phyloP scores from a whole-genome alignment of 345 rosid genomes.

The Syzygium aqueum region DNA sequence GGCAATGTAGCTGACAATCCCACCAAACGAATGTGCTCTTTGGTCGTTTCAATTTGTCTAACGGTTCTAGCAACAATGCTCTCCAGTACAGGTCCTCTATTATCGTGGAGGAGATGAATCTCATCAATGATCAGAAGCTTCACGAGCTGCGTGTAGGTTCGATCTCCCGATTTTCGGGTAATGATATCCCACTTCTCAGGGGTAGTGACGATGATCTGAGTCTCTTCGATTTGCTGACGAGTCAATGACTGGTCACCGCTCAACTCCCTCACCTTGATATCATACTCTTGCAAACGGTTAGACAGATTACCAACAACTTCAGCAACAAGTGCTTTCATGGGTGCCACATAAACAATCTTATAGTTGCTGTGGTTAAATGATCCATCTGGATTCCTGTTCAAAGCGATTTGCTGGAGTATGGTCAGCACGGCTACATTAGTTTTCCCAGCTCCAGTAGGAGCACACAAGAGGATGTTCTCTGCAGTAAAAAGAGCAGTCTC shows the following conservation, averaged over 20 bases:
- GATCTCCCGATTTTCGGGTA: slow-evolving; percentile 97
- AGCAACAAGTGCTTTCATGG: slow-evolving; percentile 99
- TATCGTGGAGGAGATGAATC: slow-evolving; percentile 96
- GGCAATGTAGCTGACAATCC: slow-evolving; percentile 95
- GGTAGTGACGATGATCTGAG: slow-evolving; percentile 94
- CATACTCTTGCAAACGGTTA: slow-evolving; percentile 61
- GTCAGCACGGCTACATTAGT: slow-evolving; percentile 96
- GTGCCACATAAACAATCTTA: slow-evolving; percentile 96
- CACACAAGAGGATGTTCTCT: slow-evolving; percentile 85
- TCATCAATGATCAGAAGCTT: slow-evolving; percentile 89
- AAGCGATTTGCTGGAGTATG: slow-evolving; percentile 85
- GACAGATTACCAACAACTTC: slow-evolving; percentile 92
- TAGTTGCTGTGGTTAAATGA: slow-evolving; percentile 60
- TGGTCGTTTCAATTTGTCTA: slow-evolving; percentile 87
- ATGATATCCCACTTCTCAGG: slow-evolving; percentile 99
- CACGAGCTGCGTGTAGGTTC: slow-evolving; percentile 91
- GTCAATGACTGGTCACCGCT: slow-evolving; percentile 94
- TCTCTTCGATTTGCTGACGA: slow-evolving; percentile 91
- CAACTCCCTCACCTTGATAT: slow-evolving; percentile 73
- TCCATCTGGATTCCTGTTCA: slow-evolving; percentile 56
- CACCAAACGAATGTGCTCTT: slow-evolving; percentile 87
- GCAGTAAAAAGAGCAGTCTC: slow-evolving; percentile 70
- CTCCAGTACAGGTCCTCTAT: slow-evolving; percentile 96
- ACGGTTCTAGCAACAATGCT: slow-evolving; percentile 97
- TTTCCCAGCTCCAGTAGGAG: slow-evolving; percentile 98